phyloP scores from a whole-genome alignment of 2,329 filamentous ascomycete species.

The Fusarium sp. region DNA sequence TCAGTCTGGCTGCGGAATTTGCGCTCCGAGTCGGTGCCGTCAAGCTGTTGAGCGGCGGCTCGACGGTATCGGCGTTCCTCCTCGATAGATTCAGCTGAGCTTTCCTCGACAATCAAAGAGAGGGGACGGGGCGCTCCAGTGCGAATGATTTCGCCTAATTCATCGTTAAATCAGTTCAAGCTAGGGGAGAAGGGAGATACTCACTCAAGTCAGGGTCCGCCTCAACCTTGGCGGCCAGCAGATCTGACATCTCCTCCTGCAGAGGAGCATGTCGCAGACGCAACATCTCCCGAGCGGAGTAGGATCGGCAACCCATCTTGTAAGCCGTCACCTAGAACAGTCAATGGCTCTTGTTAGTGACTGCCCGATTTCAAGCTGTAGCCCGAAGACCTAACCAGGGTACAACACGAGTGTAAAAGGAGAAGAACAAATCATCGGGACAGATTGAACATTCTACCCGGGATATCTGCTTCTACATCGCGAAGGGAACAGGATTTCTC shows the following conservation, averaged over 20 bases:
- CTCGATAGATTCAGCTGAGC: slow-evolving; percentile 12
- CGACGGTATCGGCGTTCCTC: slow-evolving; percentile 22
- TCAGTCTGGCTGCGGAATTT: slow-evolving; percentile 57
- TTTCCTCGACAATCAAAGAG: slow-evolving; percentile 47
- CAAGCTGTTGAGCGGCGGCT: slow-evolving; percentile 45
- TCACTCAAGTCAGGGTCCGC: slow-evolving; percentile 54
- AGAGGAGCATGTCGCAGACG: slow-evolving; percentile 44
- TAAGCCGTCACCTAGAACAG: slow-evolving; percentile 47
- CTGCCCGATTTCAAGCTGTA: slow-evolving; percentile 42
- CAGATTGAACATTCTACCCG: background rate
- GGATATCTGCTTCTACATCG: no score
- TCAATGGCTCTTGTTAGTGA: slow-evolving; percentile 46
- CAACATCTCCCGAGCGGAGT: slow-evolving; percentile 57
- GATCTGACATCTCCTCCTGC: slow-evolving; percentile 41
- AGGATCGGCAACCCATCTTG: slow-evolving; percentile 55
- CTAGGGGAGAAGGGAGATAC: slow-evolving; percentile 11
- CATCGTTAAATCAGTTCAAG: slow-evolving; percentile 16
- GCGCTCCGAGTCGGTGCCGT: slow-evolving; percentile 54
- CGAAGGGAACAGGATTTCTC: background rate
- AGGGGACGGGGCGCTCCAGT: slow-evolving; percentile 41
- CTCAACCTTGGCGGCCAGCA: slow-evolving; percentile 48
- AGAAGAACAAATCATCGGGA: background rate
- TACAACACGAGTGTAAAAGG: background rate
- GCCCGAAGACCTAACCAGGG: slow-evolving; percentile 32
- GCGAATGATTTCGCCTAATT: slow-evolving; percentile 47